phyloP scores from a whole-genome alignment of 2,329 filamentous ascomycete genomes.

The Pseudogymnoascus pannorum region DNA sequence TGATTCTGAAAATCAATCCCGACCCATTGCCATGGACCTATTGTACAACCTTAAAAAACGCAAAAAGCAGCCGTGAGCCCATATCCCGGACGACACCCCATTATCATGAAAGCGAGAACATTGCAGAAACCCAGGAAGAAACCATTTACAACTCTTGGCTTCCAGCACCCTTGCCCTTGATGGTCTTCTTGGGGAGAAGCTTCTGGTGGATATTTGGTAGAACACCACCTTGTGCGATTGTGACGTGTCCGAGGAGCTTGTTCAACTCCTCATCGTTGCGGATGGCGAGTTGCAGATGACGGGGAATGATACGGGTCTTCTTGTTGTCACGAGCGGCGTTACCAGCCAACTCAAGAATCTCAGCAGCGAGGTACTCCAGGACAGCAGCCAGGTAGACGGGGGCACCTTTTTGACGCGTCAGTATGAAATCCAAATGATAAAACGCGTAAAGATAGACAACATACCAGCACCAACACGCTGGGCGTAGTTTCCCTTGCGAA shows the following conservation, averaged over 20 bases:
- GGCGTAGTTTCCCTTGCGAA: constrained; percentile 98
- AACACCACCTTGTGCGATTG: constrained; percentile 94
- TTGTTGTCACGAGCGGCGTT: constrained; percentile 99
- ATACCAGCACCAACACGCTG: constrained; percentile 95
- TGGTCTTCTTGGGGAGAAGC: constrained; percentile 98
- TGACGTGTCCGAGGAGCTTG: constrained; percentile 94
- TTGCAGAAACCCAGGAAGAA: constrained; percentile 48
- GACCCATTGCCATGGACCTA: constrained; percentile 54
- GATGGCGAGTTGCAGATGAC: constrained; percentile 98
- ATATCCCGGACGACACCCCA: constrained; percentile 67
- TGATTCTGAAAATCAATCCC: constrained; percentile 29
- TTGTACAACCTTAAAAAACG: constrained; percentile 62
- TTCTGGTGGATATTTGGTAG: constrained; percentile 97
- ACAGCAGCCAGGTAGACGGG: constrained; percentile 96
- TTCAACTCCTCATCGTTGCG: constrained; percentile 99
- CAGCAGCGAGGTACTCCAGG: constrained; percentile 95
- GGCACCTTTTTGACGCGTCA: constrained; percentile 47
- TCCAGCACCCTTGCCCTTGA: constrained; percentile 84
- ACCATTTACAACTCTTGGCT: constrained; percentile 86
- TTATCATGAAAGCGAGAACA: constrained; percentile 57
- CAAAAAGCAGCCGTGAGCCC: constrained; percentile 61
- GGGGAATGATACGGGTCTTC: constrained; percentile 99
- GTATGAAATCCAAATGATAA: constrained; percentile 17
- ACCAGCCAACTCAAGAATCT: constrained; percentile 97
- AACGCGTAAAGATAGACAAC: constrained; percentile 22